A percentile compares a stretch with the other conserved stretches of the same genome.
These are phyloP conservation scores for Agrostemma githago DNA, from an alignment of 148 eudicot genomes.

Conservation along the genomic window DNA sequence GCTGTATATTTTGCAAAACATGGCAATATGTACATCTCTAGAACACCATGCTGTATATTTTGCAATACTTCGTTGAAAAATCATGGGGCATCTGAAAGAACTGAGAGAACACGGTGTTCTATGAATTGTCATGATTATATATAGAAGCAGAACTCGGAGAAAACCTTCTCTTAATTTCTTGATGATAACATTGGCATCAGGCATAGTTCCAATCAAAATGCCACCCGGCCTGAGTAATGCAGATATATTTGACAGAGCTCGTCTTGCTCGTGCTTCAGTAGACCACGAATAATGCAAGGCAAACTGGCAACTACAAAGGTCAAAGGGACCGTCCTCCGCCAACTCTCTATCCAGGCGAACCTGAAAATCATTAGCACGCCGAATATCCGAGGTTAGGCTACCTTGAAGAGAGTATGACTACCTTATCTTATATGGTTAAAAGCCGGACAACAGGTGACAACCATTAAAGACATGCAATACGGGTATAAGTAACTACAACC, in stretches of 20 bases:
- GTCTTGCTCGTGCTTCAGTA: conserved; percentile 96
- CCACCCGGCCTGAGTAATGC: conserved; percentile 98
- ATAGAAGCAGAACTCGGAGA: conserved; percentile 2
- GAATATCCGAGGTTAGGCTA: conserved; percentile 10
- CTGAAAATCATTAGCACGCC: conserved; percentile 37
- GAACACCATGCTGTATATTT: too few species aligned
- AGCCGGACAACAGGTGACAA: not conserved
- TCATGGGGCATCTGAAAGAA: not conserved
- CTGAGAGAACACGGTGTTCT: not conserved
- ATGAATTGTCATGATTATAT: not conserved
- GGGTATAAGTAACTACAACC: conserved; percentile 35
- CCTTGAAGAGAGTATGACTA: not conserved
- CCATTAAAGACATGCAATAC: not conserved
- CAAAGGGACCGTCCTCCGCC: conserved; percentile 93
- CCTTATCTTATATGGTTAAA: not conserved
- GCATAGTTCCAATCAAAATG: conserved; percentile 94
- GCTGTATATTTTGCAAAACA: too few species aligned
- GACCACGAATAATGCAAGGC: conserved; percentile 99
- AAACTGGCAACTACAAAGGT: conserved; percentile 98
- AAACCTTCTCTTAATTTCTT: conserved; percentile 91
- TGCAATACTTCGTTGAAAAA: not conserved
- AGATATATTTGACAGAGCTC: conserved; percentile 94
- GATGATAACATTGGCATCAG: conserved; percentile 93
- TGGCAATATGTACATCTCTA: too few species aligned
- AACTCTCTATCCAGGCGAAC: conserved; percentile 68